phyloP scores from a whole-genome alignment of 2,329 filamentous ascomycete species.

The Furcasterigmium sp. region DNA sequence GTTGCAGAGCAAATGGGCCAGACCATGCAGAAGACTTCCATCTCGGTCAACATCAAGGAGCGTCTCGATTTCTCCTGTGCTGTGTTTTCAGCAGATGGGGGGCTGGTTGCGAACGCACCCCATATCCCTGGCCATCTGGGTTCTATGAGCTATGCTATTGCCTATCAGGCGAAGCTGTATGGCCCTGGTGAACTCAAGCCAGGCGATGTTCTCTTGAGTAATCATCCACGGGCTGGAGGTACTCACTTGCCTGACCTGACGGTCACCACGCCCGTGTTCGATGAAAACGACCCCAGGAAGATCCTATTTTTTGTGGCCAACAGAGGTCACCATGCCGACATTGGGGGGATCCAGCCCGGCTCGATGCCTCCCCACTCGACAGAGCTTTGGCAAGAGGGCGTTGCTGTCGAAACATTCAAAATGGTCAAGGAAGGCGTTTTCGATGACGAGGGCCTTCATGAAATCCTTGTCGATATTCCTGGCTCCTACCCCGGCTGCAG shows the following conservation, averaged over 20 bases:
- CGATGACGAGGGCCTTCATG: slow-evolving; percentile 66
- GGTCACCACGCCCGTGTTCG: slow-evolving; percentile 32
- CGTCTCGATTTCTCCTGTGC: slow-evolving; percentile 75
- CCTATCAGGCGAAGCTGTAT: slow-evolving; percentile 64
- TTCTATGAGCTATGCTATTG: slow-evolving; percentile 73
- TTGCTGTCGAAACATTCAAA: slow-evolving; percentile 60
- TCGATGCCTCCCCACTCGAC: slow-evolving; percentile 76
- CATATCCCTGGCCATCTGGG: slow-evolving; percentile 73
- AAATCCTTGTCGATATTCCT: slow-evolving; percentile 61
- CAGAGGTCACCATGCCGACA: slow-evolving; percentile 28
- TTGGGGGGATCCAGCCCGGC: slow-evolving; percentile 76
- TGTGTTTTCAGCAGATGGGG: slow-evolving; percentile 67
- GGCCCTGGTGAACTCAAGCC: slow-evolving; percentile 63
- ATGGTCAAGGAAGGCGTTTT: slow-evolving; percentile 73
- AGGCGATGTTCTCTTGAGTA: slow-evolving; percentile 71
- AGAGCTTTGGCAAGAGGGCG: slow-evolving; percentile 60
- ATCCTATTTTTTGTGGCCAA: slow-evolving; percentile 26
- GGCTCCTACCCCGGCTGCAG: slow-evolving; percentile 59
- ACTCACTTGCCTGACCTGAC: slow-evolving; percentile 36
- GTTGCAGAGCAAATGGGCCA: slow-evolving; percentile 79
- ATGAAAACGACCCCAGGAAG: slow-evolving; percentile 24
- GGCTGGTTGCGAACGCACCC: slow-evolving; percentile 68
- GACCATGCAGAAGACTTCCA: slow-evolving; percentile 69
- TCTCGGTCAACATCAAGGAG: slow-evolving; percentile 75
- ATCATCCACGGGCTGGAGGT: slow-evolving; percentile 18